These are phyloP conservation scores for Picea sitchensis DNA, from an alignment of 75 land plant genomes.

Conservation along the genomic window DNA sequence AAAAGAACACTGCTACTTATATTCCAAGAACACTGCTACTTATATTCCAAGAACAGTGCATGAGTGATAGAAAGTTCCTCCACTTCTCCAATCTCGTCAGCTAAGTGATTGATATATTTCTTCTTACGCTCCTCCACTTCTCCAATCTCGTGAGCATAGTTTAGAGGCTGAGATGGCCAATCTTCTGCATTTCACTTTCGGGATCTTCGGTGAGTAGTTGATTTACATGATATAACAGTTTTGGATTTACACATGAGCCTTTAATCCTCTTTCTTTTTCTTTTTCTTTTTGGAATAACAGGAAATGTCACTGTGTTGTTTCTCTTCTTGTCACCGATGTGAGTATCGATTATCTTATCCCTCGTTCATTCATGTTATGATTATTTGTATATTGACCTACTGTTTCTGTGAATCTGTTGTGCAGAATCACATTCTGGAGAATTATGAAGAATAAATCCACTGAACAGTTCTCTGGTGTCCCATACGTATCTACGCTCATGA, in stretches of 20 bases:
- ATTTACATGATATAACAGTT: neutral
- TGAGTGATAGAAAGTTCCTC: no score
- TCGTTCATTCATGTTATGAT: neutral
- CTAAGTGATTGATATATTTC: no score
- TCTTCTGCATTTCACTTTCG: constrained; percentile 2
- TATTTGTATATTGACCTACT: neutral
- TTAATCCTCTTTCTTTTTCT: no score
- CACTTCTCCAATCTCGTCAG: no score
- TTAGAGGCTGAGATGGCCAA: no score
- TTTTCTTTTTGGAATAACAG: neutral
- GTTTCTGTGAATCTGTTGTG: neutral
- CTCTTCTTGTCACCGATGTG: constrained; percentile 8
- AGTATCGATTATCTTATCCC: neutral
- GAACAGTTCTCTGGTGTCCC: constrained; percentile 88
- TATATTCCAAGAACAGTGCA: no score
- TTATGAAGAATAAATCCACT: constrained; percentile 60
- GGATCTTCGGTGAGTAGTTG: neutral
- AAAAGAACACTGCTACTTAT: no score
- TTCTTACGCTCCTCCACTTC: no score
- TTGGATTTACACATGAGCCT: neutral
- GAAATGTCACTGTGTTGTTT: constrained; percentile 5
- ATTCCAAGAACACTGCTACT: no score
- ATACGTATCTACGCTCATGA: constrained; percentile 76
- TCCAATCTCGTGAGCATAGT: no score
- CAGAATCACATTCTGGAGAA: constrained; percentile 84